Percentiles rank a stretch among this genome's conserved stretches.
Conservation (phyloP, 1,139 yeast species). For the Nakaseomyces sp. region DNA sequence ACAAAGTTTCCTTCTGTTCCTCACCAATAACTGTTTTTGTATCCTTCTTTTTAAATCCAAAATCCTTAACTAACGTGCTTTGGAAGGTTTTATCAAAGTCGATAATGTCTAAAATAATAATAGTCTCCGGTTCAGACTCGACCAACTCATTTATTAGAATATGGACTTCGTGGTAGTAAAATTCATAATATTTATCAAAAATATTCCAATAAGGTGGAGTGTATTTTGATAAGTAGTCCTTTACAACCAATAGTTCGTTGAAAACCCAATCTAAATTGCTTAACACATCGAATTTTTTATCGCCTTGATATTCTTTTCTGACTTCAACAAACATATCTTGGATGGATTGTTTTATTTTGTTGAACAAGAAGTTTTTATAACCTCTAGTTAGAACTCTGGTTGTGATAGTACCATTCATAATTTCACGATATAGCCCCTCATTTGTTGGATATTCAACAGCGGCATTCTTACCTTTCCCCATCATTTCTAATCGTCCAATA, state of each 20-base stretch:
- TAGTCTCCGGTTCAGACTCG: conserved; percentile 65
- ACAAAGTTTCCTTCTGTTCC: conserved; percentile 49
- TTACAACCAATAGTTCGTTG: conserved; percentile 63
- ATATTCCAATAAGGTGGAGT: conserved; percentile 70
- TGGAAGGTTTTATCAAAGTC: conserved; percentile 69
- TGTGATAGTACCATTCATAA: conserved; percentile 33
- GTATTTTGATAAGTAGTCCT: conserved; percentile 47
- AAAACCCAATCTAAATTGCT: conserved; percentile 78
- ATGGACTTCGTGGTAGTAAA: conserved; percentile 64
- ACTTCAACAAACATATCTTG: conserved; percentile 62
- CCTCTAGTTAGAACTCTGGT: conserved; percentile 46
- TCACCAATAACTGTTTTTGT: conserved; percentile 57
- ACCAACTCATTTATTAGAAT: conserved; percentile 53
- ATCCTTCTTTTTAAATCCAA: conserved; percentile 37
- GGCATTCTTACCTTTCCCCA: conserved; percentile 5
- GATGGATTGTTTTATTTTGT: conserved; percentile 52
- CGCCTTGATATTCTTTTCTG: conserved; percentile 46
- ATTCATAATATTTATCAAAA: conserved; percentile 50
- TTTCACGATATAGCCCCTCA: conserved; percentile 30
- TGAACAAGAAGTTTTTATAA: conserved; percentile 57
- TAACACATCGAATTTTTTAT: conserved; percentile 45
- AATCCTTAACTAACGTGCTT: conserved; percentile 40
- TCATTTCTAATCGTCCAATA: conserved; percentile 10
- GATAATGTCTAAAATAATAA: conserved; percentile 52
- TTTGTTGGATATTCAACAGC: conserved; percentile 24